Conservation (phyloP, 257 asterid genomes). For the Salvia rosmarinus region DNA sequence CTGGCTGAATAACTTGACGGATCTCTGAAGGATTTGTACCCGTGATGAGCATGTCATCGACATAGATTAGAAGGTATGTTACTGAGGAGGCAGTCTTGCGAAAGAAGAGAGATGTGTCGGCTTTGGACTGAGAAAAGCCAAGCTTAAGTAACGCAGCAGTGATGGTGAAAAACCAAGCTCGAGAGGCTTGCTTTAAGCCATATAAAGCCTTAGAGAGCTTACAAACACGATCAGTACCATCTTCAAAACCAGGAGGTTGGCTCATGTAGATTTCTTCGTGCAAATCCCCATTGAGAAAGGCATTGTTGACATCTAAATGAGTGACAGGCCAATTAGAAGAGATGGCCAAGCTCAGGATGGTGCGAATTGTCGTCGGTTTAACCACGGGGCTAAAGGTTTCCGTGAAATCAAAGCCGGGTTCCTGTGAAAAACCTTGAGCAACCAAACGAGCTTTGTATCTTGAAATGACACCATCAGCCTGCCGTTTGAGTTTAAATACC, state of each 20-base stretch:
- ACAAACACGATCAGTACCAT: background rate
- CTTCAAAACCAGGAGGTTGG: background rate
- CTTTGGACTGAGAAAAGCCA: background rate
- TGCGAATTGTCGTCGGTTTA: background rate
- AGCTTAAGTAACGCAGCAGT: background rate
- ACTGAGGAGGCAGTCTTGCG: background rate
- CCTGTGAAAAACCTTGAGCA: background rate
- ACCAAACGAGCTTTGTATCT: background rate
- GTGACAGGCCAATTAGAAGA: background rate
- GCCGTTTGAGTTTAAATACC: no score
- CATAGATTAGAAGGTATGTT: background rate
- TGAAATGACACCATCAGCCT: no score
- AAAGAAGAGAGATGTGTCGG: background rate
- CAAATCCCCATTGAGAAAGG: background rate
- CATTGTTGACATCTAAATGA: background rate
- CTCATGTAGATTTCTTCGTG: background rate
- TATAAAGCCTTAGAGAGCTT: background rate
- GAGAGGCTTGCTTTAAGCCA: background rate
- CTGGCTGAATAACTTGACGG: background rate
- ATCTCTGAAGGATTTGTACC: background rate
- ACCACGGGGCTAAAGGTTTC: background rate
- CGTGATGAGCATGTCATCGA: background rate
- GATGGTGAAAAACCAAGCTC: background rate
- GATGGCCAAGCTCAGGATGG: background rate
- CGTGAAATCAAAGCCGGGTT: background rate